Evolutionary conservation across 345 rosid genomes (phyloP).

Genomic region (Arabis hirsuta): DNA sequence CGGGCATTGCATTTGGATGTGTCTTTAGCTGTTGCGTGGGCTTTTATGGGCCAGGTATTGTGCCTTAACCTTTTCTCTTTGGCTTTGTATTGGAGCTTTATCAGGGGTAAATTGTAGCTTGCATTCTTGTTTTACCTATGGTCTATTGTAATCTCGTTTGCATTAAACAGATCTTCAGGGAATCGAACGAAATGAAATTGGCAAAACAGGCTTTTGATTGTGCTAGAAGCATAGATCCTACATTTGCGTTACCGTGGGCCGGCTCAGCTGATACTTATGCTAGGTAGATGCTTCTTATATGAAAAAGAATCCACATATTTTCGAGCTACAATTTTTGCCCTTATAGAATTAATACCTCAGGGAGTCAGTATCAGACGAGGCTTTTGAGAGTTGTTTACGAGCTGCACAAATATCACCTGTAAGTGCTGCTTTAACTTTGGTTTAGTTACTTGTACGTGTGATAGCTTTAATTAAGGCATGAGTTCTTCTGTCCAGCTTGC

Average conservation of each 20-base stretch:
- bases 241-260: slow-evolving; percentile 95
- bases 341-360: slow-evolving; percentile 47
- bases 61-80: slow-evolving; percentile 3
- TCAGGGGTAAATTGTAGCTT: neutral
- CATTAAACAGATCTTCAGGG: slow-evolving; percentile 72
- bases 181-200: slow-evolving; percentile 62
- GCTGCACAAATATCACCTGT: slow-evolving; percentile 92
- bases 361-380: slow-evolving; percentile 65
- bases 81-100: slow-evolving; percentile 5
- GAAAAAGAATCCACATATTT: slow-evolving; percentile 13
- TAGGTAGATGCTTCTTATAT: slow-evolving; percentile 53
- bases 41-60: slow-evolving; percentile 85
- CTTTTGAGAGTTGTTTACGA: slow-evolving; percentile 90
- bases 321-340: neutral
- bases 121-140: slow-evolving; percentile 16
- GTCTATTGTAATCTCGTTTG: slow-evolving; percentile 6
- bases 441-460: slow-evolving; percentile 14
- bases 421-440: slow-evolving; percentile 38
- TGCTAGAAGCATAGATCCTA: slow-evolving; percentile 98
- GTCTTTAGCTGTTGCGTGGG: slow-evolving; percentile 88
- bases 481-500: slow-evolving; percentile 65
- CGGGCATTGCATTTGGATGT: slow-evolving; percentile 92
- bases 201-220: slow-evolving; percentile 90
- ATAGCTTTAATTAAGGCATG: slow-evolving; percentile 33
- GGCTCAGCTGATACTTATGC: slow-evolving; percentile 81